Base-by-base conservation (phyloP, 345 rosid genomes). In the Aegle marmelos region DNA sequence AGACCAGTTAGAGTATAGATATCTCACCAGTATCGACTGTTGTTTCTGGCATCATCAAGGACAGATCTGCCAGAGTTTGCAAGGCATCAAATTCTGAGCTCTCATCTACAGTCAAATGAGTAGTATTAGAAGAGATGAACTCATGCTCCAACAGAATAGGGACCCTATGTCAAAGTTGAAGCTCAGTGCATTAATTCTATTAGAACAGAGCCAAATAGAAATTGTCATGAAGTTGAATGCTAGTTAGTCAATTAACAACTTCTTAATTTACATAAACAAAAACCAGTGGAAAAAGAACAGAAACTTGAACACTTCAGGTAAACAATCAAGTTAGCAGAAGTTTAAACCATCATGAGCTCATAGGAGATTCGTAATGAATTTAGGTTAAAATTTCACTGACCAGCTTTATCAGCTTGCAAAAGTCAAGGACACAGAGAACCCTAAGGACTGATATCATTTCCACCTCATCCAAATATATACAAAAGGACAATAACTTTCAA, bases 31-130 rank as follows among this genome's bases (percentile, higher is more conserved):
- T 89, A 65, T 92, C 94, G 4, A 86, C 81, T 56, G 90, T 84
- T 82, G 88, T 83, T 74, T 90, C 91, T 71, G 96, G 93, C 89
- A 88, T 83, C 93, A 89, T 86, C 86, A 93, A 83, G 70, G 94
- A 91, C 62, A 93, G 72, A 86, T 91, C 92, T 61, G 94, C 95
- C 60, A 90, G 80, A 31, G 94, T 89, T 86, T 92, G 91, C 81
- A 92, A 88, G 72, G 97, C 97, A 85, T 90, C 94, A 64, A 90
- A 90, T 72, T 89, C 87, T 59, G 85, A 73, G 71, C 84, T 91
- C 83, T 89, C 92, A 82, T 85, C 94, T 90, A 70, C 81, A 41
- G 34, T 64, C 54, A 64, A 78, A 76, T 36, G 53, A 78, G 68
- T 75, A 56, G 5, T 64, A 54, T 34, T 34, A 73, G n/a, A 31